Evolutionary conservation across 345 rosid species (phyloP), one percentile per base, ranked within the genome.

Genomic region (Clausena lansium): DNA sequence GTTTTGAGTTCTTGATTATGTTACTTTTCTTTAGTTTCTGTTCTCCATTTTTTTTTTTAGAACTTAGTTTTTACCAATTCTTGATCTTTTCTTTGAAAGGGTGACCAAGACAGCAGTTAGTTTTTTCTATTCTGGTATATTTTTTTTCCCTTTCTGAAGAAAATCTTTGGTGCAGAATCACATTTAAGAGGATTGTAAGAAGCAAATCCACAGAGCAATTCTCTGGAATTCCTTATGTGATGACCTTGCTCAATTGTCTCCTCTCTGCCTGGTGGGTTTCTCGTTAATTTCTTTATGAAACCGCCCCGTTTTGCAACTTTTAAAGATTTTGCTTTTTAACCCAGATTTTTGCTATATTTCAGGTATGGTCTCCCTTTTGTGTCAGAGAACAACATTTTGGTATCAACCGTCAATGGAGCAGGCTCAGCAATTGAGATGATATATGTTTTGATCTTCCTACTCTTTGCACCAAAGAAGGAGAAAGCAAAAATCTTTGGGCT

Each of bases 361-460:
- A 95, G 99, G 99, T 95, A 96, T 47, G 99, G 99, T 8, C 88
- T 96, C 52, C 99, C 99, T 0, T 91, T 94, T 76, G 93, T 96
- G 77, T 96, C 99, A 4, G 82, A 89, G 61, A 80, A 94, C 88
- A 96, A 96, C 86, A 36, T 91, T 36, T 76, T 94, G 69, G 97
- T 96, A 35, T 85, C 89, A 64, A 94, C 97, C 25, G 89, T 96
- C 71, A 96, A 96, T 25, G 99, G 98, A 11, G 77, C 93, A 9
- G 99, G 99, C 19, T 82, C 97, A 8, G 84, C 28, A 6, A 91
- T 96, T 39, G 99, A 96, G 78, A 76, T 67, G 27, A 24, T 92
- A 19, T 96, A 92, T 67, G 98, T 96, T 50, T 2, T 92, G 50
- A 70, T 88, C 50, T 96, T 94, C 84, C 82, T 96, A 32, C 6